Base-by-base conservation (phyloP, 1,284 basidiomycete species). In the Mycena sp. region DNA sequence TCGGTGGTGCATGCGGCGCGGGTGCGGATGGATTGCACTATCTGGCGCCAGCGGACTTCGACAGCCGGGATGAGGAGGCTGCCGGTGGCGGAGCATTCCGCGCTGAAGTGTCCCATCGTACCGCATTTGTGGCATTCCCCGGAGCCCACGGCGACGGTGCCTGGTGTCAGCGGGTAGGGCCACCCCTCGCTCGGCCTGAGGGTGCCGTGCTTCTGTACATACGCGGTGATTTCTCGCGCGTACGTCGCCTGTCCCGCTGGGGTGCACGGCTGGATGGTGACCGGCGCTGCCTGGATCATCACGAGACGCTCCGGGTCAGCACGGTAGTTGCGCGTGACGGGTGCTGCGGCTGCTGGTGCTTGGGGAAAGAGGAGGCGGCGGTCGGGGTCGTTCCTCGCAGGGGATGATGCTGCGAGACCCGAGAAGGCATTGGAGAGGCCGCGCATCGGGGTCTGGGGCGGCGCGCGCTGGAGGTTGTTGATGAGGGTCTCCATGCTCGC, bases 51-150 rank as follows among this genome's bases (percentile, higher is more conserved):
- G 6, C 43, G 44, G 30, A n/a, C 1, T 5, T 40, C 45, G 23
- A 35, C 29, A 12, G 38, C 32, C 2, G 52, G 51, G 2, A 17
- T 32, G 5, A 23, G 32, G 6, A 21, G 52, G 17, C 17, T 43
- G 6, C 12, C 19, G 10, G 14, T 19, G 32, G 35, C 57, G 40
- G 35, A 56, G 16, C 2, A 23, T 25, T 3, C 28, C 14, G 6
- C 6, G 17, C 19, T 41, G 40, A 19, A 25, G 37, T 63, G 61
- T 6, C 61, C 55, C 14, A 40, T 2, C 28, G 21, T 6, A 1
- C 40, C 62, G 32, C 62, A 64, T 12, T 54, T 38, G 37, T 23
- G 46, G 19, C n/a, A n/a, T n/a, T n/a, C n/a, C n/a, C n/a, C n/a
- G n/a, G n/a, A n/a, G n/a, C n/a, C n/a, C n/a, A n/a, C 62, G n/a